These are phyloP conservation scores for Aspergillus fumigatiaffinis DNA, from an alignment of 2,329 filamentous ascomycete genomes.

Conservation along the genomic window DNA sequence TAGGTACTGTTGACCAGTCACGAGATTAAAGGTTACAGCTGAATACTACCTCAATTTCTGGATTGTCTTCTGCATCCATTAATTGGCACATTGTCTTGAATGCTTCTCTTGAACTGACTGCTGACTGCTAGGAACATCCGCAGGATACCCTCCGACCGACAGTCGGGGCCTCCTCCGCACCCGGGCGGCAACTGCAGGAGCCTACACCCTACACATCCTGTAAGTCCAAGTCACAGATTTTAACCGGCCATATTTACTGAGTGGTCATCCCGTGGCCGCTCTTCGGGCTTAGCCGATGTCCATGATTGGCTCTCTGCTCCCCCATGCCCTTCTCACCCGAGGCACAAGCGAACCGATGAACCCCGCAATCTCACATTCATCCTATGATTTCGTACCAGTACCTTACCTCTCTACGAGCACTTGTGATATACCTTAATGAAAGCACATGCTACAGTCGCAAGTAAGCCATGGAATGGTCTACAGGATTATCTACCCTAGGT, in stretches of 20 bases:
- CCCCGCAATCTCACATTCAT: slow-evolving; percentile 13
- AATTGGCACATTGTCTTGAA: too few species aligned
- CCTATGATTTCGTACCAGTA: too few species aligned
- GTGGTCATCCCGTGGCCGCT: slow-evolving; percentile 14
- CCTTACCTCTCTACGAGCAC: too few species aligned
- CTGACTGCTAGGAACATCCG: too few species aligned
- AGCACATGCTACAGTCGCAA: not conserved
- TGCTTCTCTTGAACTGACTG: too few species aligned
- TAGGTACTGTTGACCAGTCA: not conserved
- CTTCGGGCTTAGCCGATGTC: slow-evolving; percentile 11
- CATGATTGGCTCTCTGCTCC: slow-evolving; percentile 11
- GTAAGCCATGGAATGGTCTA: too few species aligned
- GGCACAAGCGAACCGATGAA: slow-evolving; percentile 14
- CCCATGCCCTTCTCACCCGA: slow-evolving; percentile 11
- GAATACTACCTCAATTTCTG: not conserved
- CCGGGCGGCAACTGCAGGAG: slow-evolving; percentile 6
- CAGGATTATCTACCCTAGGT: too few species aligned
- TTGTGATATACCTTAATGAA: too few species aligned
- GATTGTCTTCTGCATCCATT: too few species aligned
- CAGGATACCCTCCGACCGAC: slow-evolving; percentile 7
- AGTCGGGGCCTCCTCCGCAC: not conserved
- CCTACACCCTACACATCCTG: not conserved
- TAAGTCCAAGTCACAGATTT: slow-evolving; percentile 9
- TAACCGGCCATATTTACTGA: slow-evolving; percentile 12
- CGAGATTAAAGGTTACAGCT: not conserved